Conservation (phyloP, 164 flowering plant species). For the Santalum album region DNA sequence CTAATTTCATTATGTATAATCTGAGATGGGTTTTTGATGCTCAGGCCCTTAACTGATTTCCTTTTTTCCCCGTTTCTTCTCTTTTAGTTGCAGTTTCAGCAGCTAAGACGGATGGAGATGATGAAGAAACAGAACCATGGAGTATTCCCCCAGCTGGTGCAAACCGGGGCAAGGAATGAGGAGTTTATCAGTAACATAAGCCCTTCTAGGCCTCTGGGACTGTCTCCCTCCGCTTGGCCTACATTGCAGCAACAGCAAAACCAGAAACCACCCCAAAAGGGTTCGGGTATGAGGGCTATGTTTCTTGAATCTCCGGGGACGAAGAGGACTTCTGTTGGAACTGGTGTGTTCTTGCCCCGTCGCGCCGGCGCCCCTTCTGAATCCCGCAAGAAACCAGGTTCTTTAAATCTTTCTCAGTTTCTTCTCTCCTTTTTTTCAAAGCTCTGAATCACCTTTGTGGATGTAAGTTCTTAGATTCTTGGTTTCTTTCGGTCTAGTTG, state of each 20-base stretch:
- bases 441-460: not conserved
- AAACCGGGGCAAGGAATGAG: conserved; percentile 11
- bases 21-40: no score
- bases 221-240: conserved; percentile 59
- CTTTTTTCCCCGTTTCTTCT: not conserved
- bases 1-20: no score
- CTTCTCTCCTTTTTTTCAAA: no score
- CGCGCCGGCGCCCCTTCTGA: conserved; percentile 16
- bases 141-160: conserved; percentile 12
- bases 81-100: conserved; percentile 30
- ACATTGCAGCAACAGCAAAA: conserved; percentile 35
- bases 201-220: conserved; percentile 24
- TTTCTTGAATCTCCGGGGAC: conserved; percentile 21
- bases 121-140: conserved; percentile 21
- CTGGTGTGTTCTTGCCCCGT: conserved; percentile 49
- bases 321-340: conserved; percentile 30
- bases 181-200: conserved; percentile 9
- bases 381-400: conserved; percentile 20
- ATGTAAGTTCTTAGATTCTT: not conserved
- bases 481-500: not conserved
- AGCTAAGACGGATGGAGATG: conserved; percentile 38
- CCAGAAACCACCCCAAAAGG: conserved; percentile 8
- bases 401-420: not conserved
- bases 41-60: not conserved
- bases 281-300: conserved; percentile 38